A percentile compares a stretch with the other conserved stretches of the same genome.
These are phyloP conservation scores for Mycena galericulata DNA, from an alignment of 768 basidiomycete genomes.

Conservation along the genomic window DNA sequence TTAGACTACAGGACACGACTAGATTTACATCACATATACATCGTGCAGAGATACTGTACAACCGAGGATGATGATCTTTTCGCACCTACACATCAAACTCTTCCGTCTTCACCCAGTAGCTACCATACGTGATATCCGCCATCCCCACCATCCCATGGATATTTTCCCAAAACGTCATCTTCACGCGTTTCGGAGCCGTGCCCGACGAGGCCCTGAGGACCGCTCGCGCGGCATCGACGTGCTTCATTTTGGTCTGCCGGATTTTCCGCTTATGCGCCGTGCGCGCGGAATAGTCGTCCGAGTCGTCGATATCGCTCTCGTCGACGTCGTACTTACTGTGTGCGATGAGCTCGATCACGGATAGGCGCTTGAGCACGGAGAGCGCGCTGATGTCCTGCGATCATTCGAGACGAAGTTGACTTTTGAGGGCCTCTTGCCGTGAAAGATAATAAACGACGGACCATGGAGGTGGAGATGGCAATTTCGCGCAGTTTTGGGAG, in stretches of 20 bases:
- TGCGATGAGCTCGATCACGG: slow-evolving; percentile 10
- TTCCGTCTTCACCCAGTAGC: slow-evolving; percentile 11
- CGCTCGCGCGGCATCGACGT: background rate
- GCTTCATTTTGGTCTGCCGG: background rate
- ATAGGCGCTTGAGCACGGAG: background rate
- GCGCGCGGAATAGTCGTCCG: slow-evolving; percentile 1
- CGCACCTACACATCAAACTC: background rate
- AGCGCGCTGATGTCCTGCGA: slow-evolving; percentile 11
- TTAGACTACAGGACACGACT: too few relatives aligned
- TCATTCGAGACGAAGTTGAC: background rate
- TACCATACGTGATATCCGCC: background rate
- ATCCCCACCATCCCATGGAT: slow-evolving; percentile 17
- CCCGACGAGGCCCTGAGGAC: slow-evolving; percentile 2
- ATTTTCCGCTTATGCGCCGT: background rate
- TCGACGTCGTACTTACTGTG: background rate
- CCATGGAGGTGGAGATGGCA: background rate
- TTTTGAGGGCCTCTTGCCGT: too few relatives aligned
- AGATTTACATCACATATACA: too few relatives aligned
- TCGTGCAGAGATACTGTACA: too few relatives aligned
- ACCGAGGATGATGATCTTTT: too few relatives aligned
- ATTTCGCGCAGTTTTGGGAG: slow-evolving; percentile 7
- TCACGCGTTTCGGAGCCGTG: slow-evolving; percentile 2
- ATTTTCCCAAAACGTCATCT: slow-evolving; percentile 18
- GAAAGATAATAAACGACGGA: background rate
- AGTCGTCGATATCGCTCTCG: slow-evolving; percentile 2